Evolutionary conservation across 1,284 basidiomycete species (phyloP).

Genomic region (Leucoagaricus sp.): DNA sequence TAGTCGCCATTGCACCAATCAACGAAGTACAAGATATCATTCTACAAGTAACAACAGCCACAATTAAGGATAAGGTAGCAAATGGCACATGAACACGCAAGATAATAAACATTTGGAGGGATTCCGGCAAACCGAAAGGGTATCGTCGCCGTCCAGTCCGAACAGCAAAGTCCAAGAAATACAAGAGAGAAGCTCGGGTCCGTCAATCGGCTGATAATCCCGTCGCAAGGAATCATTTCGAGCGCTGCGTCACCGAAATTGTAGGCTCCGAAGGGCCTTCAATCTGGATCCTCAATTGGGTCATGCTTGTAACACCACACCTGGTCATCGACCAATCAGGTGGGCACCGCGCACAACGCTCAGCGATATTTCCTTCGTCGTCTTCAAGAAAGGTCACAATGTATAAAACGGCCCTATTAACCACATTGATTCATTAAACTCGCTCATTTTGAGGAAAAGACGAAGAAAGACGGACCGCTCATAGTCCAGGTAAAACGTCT

Average conservation of each 20-base stretch:
- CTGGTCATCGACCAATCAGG: conserved; percentile 18
- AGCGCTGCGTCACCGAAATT: neutral
- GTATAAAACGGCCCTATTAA: conserved; percentile 12
- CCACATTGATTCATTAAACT: neutral
- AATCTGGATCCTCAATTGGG: conserved; percentile 8
- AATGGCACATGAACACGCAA: too few relatives aligned
- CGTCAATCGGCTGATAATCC: too few relatives aligned
- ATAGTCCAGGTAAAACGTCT: conserved; percentile 15
- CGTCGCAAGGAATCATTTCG: neutral
- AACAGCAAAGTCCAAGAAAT: too few relatives aligned
- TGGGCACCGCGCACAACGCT: conserved; percentile 17
- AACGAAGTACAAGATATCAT: too few relatives aligned
- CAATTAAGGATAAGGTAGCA: too few relatives aligned
- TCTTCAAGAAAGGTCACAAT: neutral
- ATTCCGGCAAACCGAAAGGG: too few relatives aligned
- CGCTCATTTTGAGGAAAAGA: neutral
- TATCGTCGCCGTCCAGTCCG: too few relatives aligned
- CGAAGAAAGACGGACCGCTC: conserved; percentile 7
- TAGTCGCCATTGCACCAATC: too few relatives aligned
- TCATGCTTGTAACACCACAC: conserved; percentile 19
- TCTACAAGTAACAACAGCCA: too few relatives aligned
- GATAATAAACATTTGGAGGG: too few relatives aligned
- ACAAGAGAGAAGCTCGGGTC: too few relatives aligned
- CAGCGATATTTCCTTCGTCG: neutral
- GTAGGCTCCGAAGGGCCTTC: neutral